Base-by-base conservation (phyloP, 306 rosid species). In the Ormosia semicastrata region DNA sequence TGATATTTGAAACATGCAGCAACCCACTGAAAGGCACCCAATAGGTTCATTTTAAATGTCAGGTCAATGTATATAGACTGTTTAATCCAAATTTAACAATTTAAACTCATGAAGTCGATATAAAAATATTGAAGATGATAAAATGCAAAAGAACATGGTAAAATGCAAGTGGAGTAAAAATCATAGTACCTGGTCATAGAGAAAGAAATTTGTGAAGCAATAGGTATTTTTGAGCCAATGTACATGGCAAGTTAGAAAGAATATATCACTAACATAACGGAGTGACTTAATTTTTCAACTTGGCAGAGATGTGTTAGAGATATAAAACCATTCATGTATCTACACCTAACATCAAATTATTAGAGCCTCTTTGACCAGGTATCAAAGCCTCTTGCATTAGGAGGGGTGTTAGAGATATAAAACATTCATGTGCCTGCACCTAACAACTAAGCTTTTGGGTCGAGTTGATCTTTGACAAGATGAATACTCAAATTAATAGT, bases 1-100 rank as follows among this genome's bases (percentile, higher is more conserved):
- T 88, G 82, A 95, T 88, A 77, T 95, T 95, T 49, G 98, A 95
- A 78, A 95, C 87, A 81, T 95, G 99, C 90, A 95, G 90, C 90
- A 95, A 86, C 3, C 99, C 99, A 44, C 99, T 95, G 95, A 87
- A 80, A 87, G 79, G 52, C 33, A 81, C 47, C 53, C 36, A 68
- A 71, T 53, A 83, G 24, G 63, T 67, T 72, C 64, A 41, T 73
- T 47, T 15, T 71, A 66, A 41, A 77, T 77, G 71, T 78, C 64
- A 43, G 62, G 63, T 9, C 15, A 57, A 66, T 12, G 73, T 64
- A 58, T n/a, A 41, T 41, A 14, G 7, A 81, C 52, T n/a, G 15
- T 33, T 72, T 81, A 15, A 70, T 60, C 14, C 29, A 81, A 70
- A 7, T 36, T 46, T 4, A 80, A 32, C 82, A 77, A 29, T 24